A percentile compares a stretch with the other conserved stretches of the same genome.
phyloP scores from a whole-genome alignment of 352 stramenopile genomes.

The Pythium periplocum region DNA sequence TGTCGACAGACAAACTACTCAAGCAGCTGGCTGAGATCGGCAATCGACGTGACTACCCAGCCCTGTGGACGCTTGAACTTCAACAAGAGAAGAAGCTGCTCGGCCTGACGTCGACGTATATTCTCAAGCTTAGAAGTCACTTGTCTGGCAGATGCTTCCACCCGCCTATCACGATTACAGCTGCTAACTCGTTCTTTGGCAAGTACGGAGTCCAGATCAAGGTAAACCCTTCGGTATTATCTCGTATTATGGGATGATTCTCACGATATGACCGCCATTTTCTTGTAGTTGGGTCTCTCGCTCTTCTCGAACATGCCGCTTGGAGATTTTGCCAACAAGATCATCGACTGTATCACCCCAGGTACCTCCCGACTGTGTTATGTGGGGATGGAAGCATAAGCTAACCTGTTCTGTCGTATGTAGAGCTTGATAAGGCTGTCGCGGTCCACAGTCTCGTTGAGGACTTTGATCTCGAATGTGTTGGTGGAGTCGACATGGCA shows the following conservation, averaged over 20 bases:
- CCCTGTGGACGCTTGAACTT: conserved; percentile 7
- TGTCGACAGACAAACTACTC: neutral
- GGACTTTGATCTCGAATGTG: neutral
- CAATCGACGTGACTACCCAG: conserved; percentile 9
- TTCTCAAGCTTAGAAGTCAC: conserved; percentile 4
- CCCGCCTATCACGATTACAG: conserved; percentile 3
- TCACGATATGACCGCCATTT: conserved; percentile 2
- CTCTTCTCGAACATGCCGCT: too few relatives aligned
- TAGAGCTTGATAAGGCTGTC: neutral
- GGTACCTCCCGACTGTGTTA: too few relatives aligned
- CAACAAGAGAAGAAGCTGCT: neutral
- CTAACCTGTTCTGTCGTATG: neutral
- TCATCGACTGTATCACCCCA: too few relatives aligned
- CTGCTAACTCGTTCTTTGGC: conserved; percentile 2
- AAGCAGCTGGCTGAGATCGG: neutral
- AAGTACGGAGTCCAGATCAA: conserved; percentile 8
- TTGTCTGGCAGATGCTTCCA: conserved; percentile 11
- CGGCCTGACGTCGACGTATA: neutral
- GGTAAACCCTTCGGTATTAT: conserved; percentile 1
- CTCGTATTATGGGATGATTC: neutral
- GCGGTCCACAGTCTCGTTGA: neutral
- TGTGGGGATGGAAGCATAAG: too few relatives aligned
- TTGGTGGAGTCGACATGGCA: conserved; percentile 5
- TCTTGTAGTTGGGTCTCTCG: neutral
- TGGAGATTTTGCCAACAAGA: too few relatives aligned